Conservation (phyloP, 177 flowering plant species). For the Vitis hybrid region DNA sequence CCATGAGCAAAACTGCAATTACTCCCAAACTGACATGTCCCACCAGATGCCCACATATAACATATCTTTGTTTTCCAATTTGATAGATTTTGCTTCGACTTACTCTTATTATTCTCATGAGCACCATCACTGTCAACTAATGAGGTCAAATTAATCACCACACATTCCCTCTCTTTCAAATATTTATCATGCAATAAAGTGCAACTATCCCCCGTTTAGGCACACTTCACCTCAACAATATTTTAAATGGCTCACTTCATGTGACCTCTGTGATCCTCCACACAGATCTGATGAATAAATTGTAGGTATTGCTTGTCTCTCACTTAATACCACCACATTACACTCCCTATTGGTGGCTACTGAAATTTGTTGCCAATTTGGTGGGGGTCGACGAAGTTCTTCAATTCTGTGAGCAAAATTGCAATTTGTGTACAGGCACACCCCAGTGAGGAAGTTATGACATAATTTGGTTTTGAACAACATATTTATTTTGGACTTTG, state of each 20-base stretch:
- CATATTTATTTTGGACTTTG: conserved; percentile 89
- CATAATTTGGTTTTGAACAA: conserved; percentile 94
- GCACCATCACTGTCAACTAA: conserved; percentile 20
- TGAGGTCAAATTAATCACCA: conserved; percentile 91
- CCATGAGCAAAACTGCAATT: conserved; percentile 99
- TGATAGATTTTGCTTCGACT: conserved; percentile 65
- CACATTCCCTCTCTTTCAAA: conserved; percentile 86
- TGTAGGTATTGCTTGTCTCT: conserved; percentile 84
- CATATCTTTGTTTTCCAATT: conserved; percentile 99
- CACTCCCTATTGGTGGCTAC: conserved; percentile 61
- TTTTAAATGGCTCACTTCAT: conserved; percentile 91
- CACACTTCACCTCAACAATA: conserved; percentile 96
- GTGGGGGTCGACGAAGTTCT: conserved; percentile 90
- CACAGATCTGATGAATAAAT: conserved; percentile 44
- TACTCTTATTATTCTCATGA: no score
- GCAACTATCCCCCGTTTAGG: conserved; percentile 88
- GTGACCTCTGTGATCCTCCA: conserved; percentile 74
- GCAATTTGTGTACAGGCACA: conserved; percentile 90
- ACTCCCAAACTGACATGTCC: conserved; percentile 92
- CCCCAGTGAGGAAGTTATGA: conserved; percentile 88
- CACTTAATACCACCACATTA: conserved; percentile 49
- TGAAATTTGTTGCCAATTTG: conserved; percentile 98
- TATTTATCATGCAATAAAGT: conserved; percentile 95
- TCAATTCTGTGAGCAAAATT: conserved; percentile 94
- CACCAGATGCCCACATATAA: conserved; percentile 96